phyloP scores from a whole-genome alignment of 1,284 basidiomycete genomes.

The Ganoderma lingzhi region DNA sequence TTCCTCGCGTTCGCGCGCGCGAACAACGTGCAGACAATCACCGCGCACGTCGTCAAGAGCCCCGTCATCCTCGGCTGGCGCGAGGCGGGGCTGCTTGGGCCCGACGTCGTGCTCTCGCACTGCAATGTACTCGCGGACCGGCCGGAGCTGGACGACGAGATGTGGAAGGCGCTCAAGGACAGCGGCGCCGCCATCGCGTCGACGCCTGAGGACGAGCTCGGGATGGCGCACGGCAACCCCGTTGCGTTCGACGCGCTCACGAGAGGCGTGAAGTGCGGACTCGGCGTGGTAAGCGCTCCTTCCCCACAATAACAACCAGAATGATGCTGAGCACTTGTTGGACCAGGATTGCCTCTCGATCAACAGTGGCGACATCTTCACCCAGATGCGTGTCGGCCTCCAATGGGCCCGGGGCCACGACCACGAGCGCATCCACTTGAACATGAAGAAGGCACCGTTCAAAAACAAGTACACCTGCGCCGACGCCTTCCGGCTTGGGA shows the following conservation, averaged over 20 bases:
- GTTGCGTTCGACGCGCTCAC: conserved; percentile 42
- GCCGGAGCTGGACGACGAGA: conserved; percentile 40
- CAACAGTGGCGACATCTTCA: conserved; percentile 46
- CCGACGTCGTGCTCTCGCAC: conserved; percentile 46
- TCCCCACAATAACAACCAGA: too few relatives aligned
- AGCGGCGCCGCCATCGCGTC: conserved; percentile 40
- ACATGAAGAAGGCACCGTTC: conserved; percentile 32
- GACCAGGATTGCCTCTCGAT: conserved; percentile 40
- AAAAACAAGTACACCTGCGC: conserved; percentile 39
- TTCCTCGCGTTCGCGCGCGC: conserved; percentile 37
- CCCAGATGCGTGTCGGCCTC: conserved; percentile 43
- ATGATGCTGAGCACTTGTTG: background rate
- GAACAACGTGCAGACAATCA: conserved; percentile 37
- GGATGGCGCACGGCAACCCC: conserved; percentile 46
- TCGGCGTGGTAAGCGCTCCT: conserved; percentile 39
- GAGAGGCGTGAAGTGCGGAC: conserved; percentile 44
- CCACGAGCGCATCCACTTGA: conserved; percentile 36
- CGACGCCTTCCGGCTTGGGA: conserved; percentile 45
- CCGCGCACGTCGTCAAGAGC: conserved; percentile 42
- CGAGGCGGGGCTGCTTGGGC: conserved; percentile 40
- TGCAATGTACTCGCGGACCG: conserved; percentile 42
- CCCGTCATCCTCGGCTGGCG: conserved; percentile 38
- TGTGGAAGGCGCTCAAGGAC: conserved; percentile 43
- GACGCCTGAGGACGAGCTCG: conserved; percentile 46
- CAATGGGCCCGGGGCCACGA: conserved; percentile 42